phyloP scores from a whole-genome alignment of 805 yeast genomes.

The Spathaspora sp. region DNA sequence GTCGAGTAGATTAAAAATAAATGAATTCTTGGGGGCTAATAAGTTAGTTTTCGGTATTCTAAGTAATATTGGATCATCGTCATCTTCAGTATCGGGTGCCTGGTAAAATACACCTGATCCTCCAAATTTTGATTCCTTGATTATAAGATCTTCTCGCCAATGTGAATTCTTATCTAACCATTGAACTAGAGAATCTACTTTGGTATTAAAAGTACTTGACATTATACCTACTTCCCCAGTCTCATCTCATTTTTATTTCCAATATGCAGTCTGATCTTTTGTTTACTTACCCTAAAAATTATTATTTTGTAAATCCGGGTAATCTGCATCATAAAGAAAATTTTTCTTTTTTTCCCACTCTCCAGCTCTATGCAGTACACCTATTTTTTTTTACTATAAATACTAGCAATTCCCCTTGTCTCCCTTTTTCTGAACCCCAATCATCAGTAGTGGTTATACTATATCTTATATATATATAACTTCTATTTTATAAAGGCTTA shows the following conservation, averaged over 20 bases:
- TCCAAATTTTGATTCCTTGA: slow-evolving; percentile 55
- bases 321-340: background rate
- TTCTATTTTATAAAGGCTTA: slow-evolving; percentile 16
- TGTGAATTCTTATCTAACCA: slow-evolving; percentile 61
- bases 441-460: slow-evolving; percentile 84
- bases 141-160: slow-evolving; percentile 49
- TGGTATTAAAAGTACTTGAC: slow-evolving; percentile 5
- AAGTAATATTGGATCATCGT: slow-evolving; percentile 30
- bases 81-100: slow-evolving; percentile 16
- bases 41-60: slow-evolving; percentile 61
- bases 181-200: slow-evolving; percentile 6
- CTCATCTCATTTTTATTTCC: background rate
- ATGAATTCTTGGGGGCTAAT: slow-evolving; percentile 55
- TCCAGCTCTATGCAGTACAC: background rate
- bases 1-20: slow-evolving; percentile 60
- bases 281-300: background rate
- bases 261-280: background rate
- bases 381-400: slow-evolving; percentile 21
- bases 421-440: slow-evolving; percentile 31
- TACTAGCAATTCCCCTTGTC: slow-evolving; percentile 20
- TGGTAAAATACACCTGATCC: slow-evolving; percentile 64
- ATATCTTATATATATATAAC: slow-evolving; percentile 60
- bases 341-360: slow-evolving; percentile 1
- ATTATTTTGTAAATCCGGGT: slow-evolving; percentile 2
- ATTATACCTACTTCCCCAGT: background rate